Evolutionary conservation across 805 yeast species (phyloP), one percentile per base, ranked within the genome.

Genomic region (Starmerella bombicola): DNA sequence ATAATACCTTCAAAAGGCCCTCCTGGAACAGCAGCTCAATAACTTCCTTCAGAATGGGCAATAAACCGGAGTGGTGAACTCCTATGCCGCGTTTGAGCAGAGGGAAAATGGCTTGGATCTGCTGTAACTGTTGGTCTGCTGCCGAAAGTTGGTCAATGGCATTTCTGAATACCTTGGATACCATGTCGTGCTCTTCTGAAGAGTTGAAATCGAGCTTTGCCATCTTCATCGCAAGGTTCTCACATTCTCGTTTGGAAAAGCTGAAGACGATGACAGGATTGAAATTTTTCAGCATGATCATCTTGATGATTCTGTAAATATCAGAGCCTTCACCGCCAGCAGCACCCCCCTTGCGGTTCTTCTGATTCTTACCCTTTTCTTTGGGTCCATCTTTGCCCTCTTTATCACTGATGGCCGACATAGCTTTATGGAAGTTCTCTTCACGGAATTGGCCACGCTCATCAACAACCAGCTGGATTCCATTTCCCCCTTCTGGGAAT

Each of bases 201-300:
- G 80, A 76, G 61, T 91, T 91, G 64, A 91, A 88, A 58, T 91
- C 96, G 45, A 91, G 69, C 60, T 86, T 91, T 15, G 95, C 81
- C 95, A 91, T 85, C 53, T 91, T 85, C 62, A 86, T 64, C 0
- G 98, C 98, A 47, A 91, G 68, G 10, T 82, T 71, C 63, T 91
- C 99, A 66, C 98, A 93, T 56, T 91, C 98, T 56, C 96, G 76
- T 58, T 91, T 91, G 57, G 93, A 80, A 59, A 91, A 91, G n/a
- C 97, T 86, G 64, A 91, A 91, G 18, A 91, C 97, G 68, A 91
- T 91, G 31, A 91, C 98, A 1, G 99, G 99, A 55, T 91, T 93
- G 62, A 84, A 91, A 55, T 85, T 80, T 57, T 88, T 88, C 65
- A 80, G 72, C 86, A 95, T 91, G 58, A 91, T 88, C 97, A 91